Evolutionary conservation across 441 rosid species (phyloP).

Genomic region (Dalechampia spathulata): DNA sequence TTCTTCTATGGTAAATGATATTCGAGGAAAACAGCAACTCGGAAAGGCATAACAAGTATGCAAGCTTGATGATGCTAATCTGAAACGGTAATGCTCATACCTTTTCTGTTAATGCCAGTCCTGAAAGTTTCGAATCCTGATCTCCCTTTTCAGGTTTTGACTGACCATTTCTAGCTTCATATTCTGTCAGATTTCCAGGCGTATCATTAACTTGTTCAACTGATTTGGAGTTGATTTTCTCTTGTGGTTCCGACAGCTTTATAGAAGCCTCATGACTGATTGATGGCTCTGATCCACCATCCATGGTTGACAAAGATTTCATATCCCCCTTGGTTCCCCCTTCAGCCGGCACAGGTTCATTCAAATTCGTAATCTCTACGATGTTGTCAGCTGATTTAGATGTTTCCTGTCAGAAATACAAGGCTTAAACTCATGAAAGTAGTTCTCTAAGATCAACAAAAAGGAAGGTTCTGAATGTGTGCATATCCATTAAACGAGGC

Average conservation of each 20-base stretch:
- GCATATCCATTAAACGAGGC: neutral
- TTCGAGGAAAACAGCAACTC: too few species aligned
- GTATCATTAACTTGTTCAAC: neutral
- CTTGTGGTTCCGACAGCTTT: neutral
- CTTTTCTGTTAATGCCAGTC: neutral
- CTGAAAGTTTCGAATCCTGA: neutral
- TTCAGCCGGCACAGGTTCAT: conserved; percentile 1
- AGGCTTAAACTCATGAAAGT: neutral
- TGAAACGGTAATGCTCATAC: neutral
- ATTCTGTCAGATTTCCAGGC: neutral
- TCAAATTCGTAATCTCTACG: neutral
- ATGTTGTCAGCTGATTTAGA: conserved; percentile 9
- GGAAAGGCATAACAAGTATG: neutral
- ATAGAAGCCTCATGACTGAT: neutral
- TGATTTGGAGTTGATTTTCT: conserved; percentile 1
- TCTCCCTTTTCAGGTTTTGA: neutral
- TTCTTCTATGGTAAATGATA: too few species aligned
- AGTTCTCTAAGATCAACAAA: neutral
- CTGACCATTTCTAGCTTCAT: neutral
- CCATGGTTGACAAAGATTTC: neutral
- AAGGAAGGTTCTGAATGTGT: neutral
- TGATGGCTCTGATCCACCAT: conserved; percentile 13
- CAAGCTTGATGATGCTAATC: neutral
- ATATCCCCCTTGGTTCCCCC: conserved; percentile 8
- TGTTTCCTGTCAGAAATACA: conserved; percentile 21